phyloP scores from a whole-genome alignment of 2,329 filamentous ascomycete genomes.

The Ceratocystiopsis minuta region DNA sequence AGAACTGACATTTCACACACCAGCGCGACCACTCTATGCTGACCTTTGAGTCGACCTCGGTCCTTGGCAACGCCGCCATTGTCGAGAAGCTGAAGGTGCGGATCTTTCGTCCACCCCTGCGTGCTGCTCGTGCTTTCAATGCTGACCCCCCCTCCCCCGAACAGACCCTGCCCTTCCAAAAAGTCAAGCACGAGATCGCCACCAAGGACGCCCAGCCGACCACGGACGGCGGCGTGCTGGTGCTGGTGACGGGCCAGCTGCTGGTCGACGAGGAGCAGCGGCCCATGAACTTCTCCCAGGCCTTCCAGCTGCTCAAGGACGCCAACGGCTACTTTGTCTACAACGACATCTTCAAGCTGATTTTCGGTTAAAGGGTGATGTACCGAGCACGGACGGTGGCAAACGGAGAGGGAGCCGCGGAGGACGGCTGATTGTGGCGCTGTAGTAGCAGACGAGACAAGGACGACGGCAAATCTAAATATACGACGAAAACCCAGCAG shows the following conservation, averaged over 20 bases:
- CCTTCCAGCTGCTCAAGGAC: conserved; percentile 68
- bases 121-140: too few relatives aligned
- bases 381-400: too few relatives aligned
- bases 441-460: background rate
- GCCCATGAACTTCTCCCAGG: conserved; percentile 81
- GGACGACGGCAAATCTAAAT: background rate
- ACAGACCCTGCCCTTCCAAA: conserved; percentile 60
- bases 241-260: conserved; percentile 75
- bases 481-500: background rate
- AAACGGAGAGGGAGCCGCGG: background rate
- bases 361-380: conserved; percentile 38
- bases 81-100: conserved; percentile 66
- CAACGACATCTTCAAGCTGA: conserved; percentile 90
- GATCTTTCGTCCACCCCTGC: conserved; percentile 8
- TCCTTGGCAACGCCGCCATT: conserved; percentile 48
- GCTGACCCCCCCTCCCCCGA: background rate
- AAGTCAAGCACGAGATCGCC: conserved; percentile 59
- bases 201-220: conserved; percentile 76
- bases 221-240: conserved; percentile 52
- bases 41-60: conserved; percentile 64
- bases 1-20: background rate
- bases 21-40: conserved; percentile 77
- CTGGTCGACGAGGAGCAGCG: conserved; percentile 70
- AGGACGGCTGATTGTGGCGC: background rate
- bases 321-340: conserved; percentile 59